These are phyloP conservation scores for Tylopilus plumbeoviolaceoides DNA, from an alignment of 768 basidiomycete species.

Conservation along the genomic window DNA sequence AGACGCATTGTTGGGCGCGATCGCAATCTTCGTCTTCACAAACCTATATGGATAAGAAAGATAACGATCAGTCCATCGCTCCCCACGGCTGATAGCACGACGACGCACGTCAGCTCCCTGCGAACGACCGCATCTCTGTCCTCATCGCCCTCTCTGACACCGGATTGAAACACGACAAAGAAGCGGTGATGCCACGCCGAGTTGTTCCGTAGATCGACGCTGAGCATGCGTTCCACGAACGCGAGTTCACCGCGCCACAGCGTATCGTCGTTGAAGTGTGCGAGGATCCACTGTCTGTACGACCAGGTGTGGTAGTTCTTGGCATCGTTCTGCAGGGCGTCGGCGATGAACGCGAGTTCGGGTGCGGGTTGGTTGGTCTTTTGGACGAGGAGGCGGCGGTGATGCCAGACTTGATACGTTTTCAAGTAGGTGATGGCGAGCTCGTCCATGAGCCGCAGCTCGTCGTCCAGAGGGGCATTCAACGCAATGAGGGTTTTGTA, in stretches of 20 bases:
- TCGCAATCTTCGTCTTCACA: conserved; percentile 75
- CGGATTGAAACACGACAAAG: conserved; percentile 76
- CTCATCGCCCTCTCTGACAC: conserved; percentile 57
- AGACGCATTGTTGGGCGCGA: conserved; percentile 89
- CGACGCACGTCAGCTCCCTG: conserved; percentile 74
- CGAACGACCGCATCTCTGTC: conserved; percentile 56
- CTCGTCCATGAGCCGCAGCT: conserved; percentile 83
- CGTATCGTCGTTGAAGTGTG: conserved; percentile 71
- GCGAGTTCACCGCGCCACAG: conserved; percentile 75
- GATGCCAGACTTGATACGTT: conserved; percentile 98
- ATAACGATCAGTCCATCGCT: not conserved
- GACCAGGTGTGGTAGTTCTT: conserved; percentile 99
- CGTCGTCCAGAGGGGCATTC: conserved; percentile 62
- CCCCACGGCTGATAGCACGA: not conserved
- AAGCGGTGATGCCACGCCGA: conserved; percentile 97
- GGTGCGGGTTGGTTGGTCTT: conserved; percentile 47
- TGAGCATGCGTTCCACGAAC: conserved; percentile 67
- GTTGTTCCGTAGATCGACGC: conserved; percentile 86
- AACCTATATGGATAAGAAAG: conserved; percentile 44
- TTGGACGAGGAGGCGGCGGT: conserved; percentile 72
- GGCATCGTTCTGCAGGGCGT: conserved; percentile 66
- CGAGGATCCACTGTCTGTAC: conserved; percentile 92
- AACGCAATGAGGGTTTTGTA: conserved; percentile 79
- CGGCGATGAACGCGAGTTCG: conserved; percentile 80
- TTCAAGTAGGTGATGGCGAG: conserved; percentile 83